phyloP scores from a whole-genome alignment of 257 asterid genomes.

The Solanum lycopersicoides region DNA sequence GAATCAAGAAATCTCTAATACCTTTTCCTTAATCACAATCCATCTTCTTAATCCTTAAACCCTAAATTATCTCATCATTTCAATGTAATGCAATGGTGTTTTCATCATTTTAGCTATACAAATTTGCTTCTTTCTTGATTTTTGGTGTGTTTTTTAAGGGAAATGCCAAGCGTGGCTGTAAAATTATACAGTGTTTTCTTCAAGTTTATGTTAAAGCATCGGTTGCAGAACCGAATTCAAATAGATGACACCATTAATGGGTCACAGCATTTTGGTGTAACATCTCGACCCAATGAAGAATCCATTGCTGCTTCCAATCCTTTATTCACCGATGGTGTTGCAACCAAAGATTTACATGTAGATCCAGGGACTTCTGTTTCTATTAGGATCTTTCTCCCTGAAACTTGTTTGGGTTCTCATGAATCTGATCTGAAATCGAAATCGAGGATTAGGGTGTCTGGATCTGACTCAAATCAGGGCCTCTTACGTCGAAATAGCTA shows the following conservation, averaged over 20 bases:
- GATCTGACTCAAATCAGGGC: constrained; percentile 18
- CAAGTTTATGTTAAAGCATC: constrained; percentile 84
- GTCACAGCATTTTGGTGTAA: constrained; percentile 51
- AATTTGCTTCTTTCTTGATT: not conserved
- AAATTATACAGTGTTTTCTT: constrained; percentile 83
- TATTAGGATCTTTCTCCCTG: constrained; percentile 76
- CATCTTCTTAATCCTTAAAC: not conserved
- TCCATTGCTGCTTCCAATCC: constrained; percentile 64
- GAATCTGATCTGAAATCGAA: constrained; percentile 9
- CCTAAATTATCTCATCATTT: constrained; percentile 3
- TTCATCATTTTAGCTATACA: not conserved
- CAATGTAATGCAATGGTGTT: not conserved
- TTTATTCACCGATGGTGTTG: constrained; percentile 81
- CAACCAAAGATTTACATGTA: constrained; percentile 81
- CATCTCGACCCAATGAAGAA: constrained; percentile 88
- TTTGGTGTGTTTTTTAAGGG: not conserved
- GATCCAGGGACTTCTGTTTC: constrained; percentile 69
- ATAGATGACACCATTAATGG: constrained; percentile 8
- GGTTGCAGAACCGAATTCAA: constrained; percentile 71
- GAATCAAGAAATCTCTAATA: not conserved
- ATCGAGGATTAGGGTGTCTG: constrained; percentile 4
- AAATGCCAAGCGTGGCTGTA: constrained; percentile 93
- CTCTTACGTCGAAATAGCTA: constrained; percentile 42
- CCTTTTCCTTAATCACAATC: constrained; percentile 2
- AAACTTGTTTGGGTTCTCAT: constrained; percentile 42